Conservation (phyloP, 768 basidiomycete genomes). For the Russula virescens region DNA sequence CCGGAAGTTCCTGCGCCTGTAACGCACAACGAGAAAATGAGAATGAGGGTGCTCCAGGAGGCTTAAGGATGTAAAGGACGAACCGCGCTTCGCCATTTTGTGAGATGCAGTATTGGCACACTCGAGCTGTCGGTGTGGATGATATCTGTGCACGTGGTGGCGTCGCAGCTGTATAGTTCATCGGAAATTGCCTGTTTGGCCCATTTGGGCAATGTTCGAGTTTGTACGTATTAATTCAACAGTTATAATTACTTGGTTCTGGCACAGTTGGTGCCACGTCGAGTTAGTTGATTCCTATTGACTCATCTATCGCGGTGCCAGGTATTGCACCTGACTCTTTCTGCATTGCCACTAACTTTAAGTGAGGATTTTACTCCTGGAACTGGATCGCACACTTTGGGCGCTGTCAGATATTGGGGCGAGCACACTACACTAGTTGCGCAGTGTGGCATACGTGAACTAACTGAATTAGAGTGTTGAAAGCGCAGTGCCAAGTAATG, state of each 20-base stretch:
- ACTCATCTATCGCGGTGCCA: not conserved
- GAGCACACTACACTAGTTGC: no score
- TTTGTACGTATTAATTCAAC: not conserved
- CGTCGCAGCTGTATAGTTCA: slow-evolving; percentile 31
- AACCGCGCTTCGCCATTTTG: slow-evolving; percentile 37
- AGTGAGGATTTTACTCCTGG: not conserved
- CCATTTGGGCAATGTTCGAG: not conserved
- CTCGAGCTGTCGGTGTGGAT: slow-evolving; percentile 11
- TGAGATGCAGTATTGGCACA: slow-evolving; percentile 26
- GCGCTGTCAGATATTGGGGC: not conserved
- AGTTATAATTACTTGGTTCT: no score
- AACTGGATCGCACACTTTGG: not conserved
- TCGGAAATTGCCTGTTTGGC: slow-evolving; percentile 16
- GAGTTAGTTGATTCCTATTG: no score
- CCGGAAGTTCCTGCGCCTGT: slow-evolving; percentile 66
- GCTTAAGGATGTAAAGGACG: slow-evolving; percentile 10
- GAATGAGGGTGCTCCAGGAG: not conserved
- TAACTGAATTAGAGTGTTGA: not conserved
- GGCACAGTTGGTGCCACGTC: no score
- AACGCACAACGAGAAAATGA: not conserved
- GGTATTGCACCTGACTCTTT: not conserved
- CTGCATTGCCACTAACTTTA: not conserved
- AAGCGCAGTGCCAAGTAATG: not conserved
- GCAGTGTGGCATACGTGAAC: no score
- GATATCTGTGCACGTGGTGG: slow-evolving; percentile 12